These are phyloP conservation scores for Petunia hybrid DNA, from an alignment of 305 asterid species.

Conservation along the genomic window DNA sequence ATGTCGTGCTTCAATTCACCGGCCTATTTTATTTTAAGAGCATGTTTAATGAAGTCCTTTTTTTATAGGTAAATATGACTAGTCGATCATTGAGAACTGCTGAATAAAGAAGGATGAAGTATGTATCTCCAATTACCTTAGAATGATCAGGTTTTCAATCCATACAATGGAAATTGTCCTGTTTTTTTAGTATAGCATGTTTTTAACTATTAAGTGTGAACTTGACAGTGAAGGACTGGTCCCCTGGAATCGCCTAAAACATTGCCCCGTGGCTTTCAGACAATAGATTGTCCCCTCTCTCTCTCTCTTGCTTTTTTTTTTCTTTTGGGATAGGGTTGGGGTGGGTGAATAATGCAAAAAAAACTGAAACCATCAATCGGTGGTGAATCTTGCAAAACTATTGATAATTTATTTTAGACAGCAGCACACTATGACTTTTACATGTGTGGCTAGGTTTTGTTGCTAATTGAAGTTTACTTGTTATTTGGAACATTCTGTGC, in stretches of 20 bases:
- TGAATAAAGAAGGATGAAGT: too few species aligned
- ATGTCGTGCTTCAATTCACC: neutral
- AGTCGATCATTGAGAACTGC: too few species aligned
- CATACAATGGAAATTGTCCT: neutral
- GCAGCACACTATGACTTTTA: too few species aligned
- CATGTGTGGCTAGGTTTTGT: neutral
- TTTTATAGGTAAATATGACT: too few species aligned
- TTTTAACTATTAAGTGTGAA: neutral
- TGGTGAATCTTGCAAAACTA: constrained; percentile 15
- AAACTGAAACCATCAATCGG: neutral
- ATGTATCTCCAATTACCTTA: neutral
- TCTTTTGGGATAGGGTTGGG: too few species aligned
- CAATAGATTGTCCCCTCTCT: neutral
- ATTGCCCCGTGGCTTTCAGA: neutral
- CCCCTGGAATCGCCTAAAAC: neutral
- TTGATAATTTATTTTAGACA: neutral
- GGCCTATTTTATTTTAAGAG: too few species aligned
- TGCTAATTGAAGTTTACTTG: neutral
- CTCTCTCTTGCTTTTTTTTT: neutral
- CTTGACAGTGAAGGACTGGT: neutral
- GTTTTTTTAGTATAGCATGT: neutral
- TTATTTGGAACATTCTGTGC: neutral
- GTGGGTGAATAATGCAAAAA: neutral
- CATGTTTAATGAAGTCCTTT: too few species aligned
- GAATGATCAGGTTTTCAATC: constrained; percentile 6